A percentile compares a stretch with the other conserved stretches of the same genome.
These are phyloP conservation scores for Aureobasidium lini DNA, from an alignment of 2,329 filamentous ascomycete species.

Conservation along the genomic window DNA sequence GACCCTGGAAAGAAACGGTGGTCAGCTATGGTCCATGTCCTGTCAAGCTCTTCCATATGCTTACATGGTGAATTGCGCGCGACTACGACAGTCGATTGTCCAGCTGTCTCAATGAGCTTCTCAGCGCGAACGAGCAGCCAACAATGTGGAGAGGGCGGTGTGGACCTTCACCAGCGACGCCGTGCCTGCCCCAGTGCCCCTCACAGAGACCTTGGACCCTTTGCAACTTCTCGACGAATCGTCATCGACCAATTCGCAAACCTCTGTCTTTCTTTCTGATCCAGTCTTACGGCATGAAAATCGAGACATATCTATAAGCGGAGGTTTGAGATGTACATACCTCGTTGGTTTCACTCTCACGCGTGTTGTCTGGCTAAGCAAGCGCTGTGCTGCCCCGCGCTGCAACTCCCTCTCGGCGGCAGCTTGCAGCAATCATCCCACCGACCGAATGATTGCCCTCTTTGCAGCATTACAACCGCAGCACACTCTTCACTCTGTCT, in stretches of 20 bases:
- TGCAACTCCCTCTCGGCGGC: background rate
- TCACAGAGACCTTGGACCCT: too few species aligned
- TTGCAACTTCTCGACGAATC: too few species aligned
- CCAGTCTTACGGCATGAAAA: too few species aligned
- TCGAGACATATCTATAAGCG: too few species aligned
- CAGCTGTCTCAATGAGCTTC: too few species aligned
- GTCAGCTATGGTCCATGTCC: background rate
- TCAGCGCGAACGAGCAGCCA: too few species aligned
- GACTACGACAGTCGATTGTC: background rate
- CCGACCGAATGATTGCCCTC: background rate
- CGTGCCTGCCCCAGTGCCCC: background rate
- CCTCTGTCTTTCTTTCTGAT: too few species aligned
- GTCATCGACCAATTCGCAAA: too few species aligned
- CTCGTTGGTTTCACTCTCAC: background rate
- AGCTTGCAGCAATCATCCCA: background rate
- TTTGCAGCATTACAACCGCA: background rate
- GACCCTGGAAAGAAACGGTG: conserved; percentile 52
- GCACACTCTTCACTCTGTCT: background rate
- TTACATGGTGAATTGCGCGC: conserved; percentile 1
- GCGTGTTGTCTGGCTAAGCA: background rate
- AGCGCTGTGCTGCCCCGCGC: background rate
- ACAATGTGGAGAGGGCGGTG: background rate
- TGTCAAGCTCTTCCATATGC: background rate
- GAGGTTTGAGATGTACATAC: background rate
- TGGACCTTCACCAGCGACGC: background rate